These are phyloP conservation scores for Eucalyptus regnans DNA, from an alignment of 345 rosid genomes.

Conservation along the genomic window DNA sequence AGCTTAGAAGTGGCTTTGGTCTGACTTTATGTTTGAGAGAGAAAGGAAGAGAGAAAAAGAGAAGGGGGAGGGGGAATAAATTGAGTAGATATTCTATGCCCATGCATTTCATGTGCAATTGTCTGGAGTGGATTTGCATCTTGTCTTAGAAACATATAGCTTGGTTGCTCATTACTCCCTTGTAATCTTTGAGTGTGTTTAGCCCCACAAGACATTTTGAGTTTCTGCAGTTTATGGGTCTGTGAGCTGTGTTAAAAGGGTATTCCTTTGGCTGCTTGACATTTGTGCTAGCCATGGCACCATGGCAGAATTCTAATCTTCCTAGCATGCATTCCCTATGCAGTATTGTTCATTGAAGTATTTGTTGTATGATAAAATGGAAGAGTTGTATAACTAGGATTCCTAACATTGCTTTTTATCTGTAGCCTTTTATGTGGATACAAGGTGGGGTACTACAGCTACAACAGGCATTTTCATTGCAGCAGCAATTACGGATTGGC, in stretches of 20 bases:
- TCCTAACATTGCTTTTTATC: neutral
- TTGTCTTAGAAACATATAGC: neutral
- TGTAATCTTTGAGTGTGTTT: neutral
- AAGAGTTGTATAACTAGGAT: neutral
- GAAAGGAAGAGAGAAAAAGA: neutral
- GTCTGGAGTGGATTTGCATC: neutral
- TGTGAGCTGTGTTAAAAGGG: neutral
- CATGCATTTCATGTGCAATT: neutral
- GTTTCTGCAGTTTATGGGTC: neutral
- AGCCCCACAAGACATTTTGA: neutral
- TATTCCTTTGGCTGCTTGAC: neutral
- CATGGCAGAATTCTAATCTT: neutral
- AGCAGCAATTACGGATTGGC: slow-evolving; percentile 97
- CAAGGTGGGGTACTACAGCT: slow-evolving; percentile 79
- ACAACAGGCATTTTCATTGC: slow-evolving; percentile 86
- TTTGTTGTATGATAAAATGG: neutral
- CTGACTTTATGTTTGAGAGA: neutral
- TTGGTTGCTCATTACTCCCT: neutral
- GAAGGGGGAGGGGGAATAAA: neutral
- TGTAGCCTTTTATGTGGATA: slow-evolving; percentile 71
- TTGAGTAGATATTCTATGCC: neutral
- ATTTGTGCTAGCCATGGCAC: neutral
- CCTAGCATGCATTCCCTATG: neutral
- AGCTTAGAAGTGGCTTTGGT: neutral
- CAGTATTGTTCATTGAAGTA: neutral